Evolutionary conservation across 805 yeast species (phyloP), one percentile per base, ranked within the genome.

Genomic region (Metschnikowia colocasiae): DNA sequence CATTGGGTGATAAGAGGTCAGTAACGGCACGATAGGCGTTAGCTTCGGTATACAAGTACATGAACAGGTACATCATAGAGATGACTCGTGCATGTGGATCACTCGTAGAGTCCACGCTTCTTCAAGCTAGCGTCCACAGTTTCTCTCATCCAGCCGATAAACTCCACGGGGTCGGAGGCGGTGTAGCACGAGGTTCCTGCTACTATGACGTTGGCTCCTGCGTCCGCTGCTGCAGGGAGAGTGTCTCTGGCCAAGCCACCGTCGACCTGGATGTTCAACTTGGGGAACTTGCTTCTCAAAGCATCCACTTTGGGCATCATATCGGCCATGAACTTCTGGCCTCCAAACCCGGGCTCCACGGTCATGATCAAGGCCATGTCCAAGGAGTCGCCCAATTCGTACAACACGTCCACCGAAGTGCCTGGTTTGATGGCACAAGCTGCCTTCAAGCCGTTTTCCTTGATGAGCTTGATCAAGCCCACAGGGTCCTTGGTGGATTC

Each of bases 321-420:
- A 49, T 82, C 87, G 16, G 81, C 72, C 97, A 88, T 90, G 74
- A 94, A 94, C 66, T 85, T 86, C 71, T 94, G 99, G 39, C 99
- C 99, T 19, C 99, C 99, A 64, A 94, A 92, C 0, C 99, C 99
- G 12, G 99, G 99, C 71, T 94, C 99, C 30, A 94, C 98, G 2
- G 99, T 94, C 98, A 92, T 94, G 36, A 94, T 85, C 49, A 94
- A 75, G n/a, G 88, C 91, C 97, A 92, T 88, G 65, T 94, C 98
- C 56, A 92, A 74, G 47, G 79, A 72, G 40, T 83, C 84, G 22
- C 84, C 92, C 50, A 87, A 69, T 25, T 87, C 91, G 59, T 74
- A 82, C 36, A 91, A 76, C 2, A 80, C 95, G 49, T 85, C 94
- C 19, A 87, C 94, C 0, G 91, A 81, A 1, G 99, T 94, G 35